Base-by-base conservation (phyloP, 257 asterid species). In the Buddleja alternifolia region DNA sequence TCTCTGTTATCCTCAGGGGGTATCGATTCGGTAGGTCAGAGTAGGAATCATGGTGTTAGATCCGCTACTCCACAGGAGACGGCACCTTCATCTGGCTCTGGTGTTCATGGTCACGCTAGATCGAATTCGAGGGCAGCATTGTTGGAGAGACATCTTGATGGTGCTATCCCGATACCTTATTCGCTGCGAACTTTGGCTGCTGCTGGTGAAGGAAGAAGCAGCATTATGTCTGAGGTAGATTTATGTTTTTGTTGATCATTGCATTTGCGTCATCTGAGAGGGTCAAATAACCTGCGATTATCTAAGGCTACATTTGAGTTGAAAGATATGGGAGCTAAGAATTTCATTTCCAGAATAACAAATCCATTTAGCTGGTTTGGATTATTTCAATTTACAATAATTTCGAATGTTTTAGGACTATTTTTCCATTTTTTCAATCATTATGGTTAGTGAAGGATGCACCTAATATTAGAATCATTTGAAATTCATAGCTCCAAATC, bases 161-260 rank as follows among this genome's bases (percentile, higher is more conserved):
- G 90, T 77, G 83, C 88, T 66, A 55, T 73, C 7, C 91, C 92
- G 51, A 53, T 75, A 69, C 93, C 96, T 62, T 67, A 86, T 83
- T 72, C 96, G 15, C 68, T 80, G 40, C 77, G 87, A 63, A 73
- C 74, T 69, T 71, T 83, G 76, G 84, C 89, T 75, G 84, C 83
- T 71, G 86, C 81, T 16, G 63, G 85, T 73, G 96, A 89, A 81
- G 95, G 96, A 77, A 84, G 98, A 78, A 80, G 86, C 72, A 83
- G 88, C 73, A 75, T 82, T 20, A 86, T 83, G 79, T 87, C 98
- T 21, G 98, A 92, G 97, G 98, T 92, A 80, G 70, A 73, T 48
- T 32, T 45, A 34, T 48, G 16, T 70, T 15, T 46, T 61, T 73
- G 23, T 47, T 7, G 11, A 41, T 59, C 39, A 46, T 4, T 71